Conservation (phyloP, 257 asterid species). For the Leonotis leonurus region DNA sequence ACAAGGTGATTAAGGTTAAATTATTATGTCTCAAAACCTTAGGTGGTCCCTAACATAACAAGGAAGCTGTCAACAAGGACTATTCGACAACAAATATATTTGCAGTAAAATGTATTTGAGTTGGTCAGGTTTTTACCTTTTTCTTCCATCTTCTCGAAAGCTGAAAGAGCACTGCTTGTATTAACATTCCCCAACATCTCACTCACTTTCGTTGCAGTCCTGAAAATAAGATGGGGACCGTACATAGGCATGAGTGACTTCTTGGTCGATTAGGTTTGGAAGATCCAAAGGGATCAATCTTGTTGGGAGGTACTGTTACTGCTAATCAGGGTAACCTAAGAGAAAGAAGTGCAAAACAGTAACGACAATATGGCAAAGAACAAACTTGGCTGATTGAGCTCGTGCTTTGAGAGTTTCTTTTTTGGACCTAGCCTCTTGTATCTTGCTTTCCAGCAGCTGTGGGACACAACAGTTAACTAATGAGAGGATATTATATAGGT, state of each 20-base stretch:
- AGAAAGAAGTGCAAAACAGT: conserved; percentile 5
- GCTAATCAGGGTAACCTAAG: conserved; percentile 5
- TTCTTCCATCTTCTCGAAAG: conserved; percentile 98
- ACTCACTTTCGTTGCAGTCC: conserved; percentile 91
- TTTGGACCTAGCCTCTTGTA: conserved; percentile 94
- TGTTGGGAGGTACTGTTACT: too few species aligned
- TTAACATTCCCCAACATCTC: conserved; percentile 97
- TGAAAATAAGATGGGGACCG: conserved; percentile 26
- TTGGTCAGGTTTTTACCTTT: conserved; percentile 66
- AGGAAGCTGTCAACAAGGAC: neutral
- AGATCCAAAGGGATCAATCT: too few species aligned
- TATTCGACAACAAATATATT: neutral
- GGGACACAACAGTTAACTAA: conserved; percentile 8
- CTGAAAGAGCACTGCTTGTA: conserved; percentile 96
- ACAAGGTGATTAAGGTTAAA: neutral
- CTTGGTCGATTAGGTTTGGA: too few species aligned
- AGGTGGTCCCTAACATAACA: neutral
- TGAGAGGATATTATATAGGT: conserved; percentile 3
- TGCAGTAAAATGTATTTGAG: conserved; percentile 16
- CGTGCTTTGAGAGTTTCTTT: conserved; percentile 96
- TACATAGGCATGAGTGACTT: too few species aligned
- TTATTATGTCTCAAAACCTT: too few species aligned
- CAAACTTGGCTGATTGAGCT: conserved; percentile 97
- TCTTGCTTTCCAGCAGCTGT: conserved; percentile 94
- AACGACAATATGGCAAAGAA: conserved; percentile 23